Base-by-base conservation (phyloP, 306 rosid genomes). In the Dryas octopetala region DNA sequence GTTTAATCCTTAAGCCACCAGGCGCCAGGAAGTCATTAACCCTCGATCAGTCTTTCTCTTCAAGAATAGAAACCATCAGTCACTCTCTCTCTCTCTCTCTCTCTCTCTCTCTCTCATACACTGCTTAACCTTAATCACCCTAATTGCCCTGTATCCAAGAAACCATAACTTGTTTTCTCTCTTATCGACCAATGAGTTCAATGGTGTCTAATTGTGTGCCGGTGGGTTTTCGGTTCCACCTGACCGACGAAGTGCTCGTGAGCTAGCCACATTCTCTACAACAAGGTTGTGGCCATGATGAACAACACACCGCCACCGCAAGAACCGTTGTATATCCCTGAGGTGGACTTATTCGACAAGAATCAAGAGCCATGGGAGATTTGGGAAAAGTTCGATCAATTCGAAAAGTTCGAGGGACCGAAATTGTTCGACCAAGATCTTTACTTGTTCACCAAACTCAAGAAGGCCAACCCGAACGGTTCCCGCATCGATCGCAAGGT, bases 401-500 rank as follows among this genome's bases (percentile, higher is more conserved):
- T n/a, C n/a, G 69, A 65, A 0, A 43, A 43, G 52, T 65, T 65
- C 9, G 44, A 17, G 51, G 69, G 69, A 43, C 51, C 50, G 43
- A 51, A 65, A 9, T 44, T 65, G 69, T 8, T 28, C 1, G 40
- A 65, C 52, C 69, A 65, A 51, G 69, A 65, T 11, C 9, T 65
- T 15, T 65, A 43, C 32, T 44, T 65, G 2, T 65, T 44, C 19
- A 65, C 69, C n/a, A 50, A 65, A 2, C 44, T 65, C 32, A 65
- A 65, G 52, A 65, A 65, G 69, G 69, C 44, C 7, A 65, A 65
- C 52, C 69, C 52, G 8, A 65, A 65, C 19, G 69, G 69, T 5
- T 65, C 69, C 7, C 69, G 69, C 51, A 44, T 65, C 44, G 69
- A 51, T 1, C 69, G 69, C 6, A 65, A 65, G 32, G 51, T 65